phyloP scores from a whole-genome alignment of 345 rosid genomes.

The Heritiera littoralis region DNA sequence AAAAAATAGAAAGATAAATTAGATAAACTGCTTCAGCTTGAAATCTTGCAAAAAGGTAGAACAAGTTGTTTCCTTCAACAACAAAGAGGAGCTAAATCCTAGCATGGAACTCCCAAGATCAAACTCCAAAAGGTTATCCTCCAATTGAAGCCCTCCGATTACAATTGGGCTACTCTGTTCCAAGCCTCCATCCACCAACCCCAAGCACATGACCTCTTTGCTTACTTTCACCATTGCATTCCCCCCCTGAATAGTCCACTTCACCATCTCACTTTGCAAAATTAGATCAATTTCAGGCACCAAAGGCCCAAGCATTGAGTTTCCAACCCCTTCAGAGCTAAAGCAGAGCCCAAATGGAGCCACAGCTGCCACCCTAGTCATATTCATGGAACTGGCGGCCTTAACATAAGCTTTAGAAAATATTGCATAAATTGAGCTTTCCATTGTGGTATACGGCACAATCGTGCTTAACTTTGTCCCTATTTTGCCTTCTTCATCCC shows the following conservation, averaged over 20 bases:
- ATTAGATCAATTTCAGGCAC: conserved; percentile 64
- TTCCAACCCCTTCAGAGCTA: conserved; percentile 13
- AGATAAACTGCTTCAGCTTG: neutral
- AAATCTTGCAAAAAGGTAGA: conserved; percentile 23
- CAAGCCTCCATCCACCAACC: conserved; percentile 67
- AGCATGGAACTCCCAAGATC: conserved; percentile 63
- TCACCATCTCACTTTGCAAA: conserved; percentile 90
- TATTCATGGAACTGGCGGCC: conserved; percentile 46
- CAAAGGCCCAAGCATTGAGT: conserved; percentile 2
- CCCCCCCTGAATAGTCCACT: conserved; percentile 64
- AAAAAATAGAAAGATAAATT: no score
- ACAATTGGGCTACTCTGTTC: conserved; percentile 41
- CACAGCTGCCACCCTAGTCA: conserved; percentile 41
- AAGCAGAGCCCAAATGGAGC: conserved; percentile 66
- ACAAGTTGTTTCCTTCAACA: conserved; percentile 31
- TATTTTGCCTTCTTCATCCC: neutral
- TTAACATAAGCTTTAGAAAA: conserved; percentile 43
- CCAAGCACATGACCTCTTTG: conserved; percentile 60
- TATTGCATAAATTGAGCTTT: conserved; percentile 52
- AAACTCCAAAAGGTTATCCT: conserved; percentile 64
- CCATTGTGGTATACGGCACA: conserved; percentile 64
- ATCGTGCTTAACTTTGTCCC: conserved; percentile 54
- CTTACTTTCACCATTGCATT: conserved; percentile 61
- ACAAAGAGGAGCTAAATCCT: conserved; percentile 51
- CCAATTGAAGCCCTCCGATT: conserved; percentile 75